phyloP scores from a whole-genome alignment of 177 flowering plant genomes.

The Vitis hybrid region DNA sequence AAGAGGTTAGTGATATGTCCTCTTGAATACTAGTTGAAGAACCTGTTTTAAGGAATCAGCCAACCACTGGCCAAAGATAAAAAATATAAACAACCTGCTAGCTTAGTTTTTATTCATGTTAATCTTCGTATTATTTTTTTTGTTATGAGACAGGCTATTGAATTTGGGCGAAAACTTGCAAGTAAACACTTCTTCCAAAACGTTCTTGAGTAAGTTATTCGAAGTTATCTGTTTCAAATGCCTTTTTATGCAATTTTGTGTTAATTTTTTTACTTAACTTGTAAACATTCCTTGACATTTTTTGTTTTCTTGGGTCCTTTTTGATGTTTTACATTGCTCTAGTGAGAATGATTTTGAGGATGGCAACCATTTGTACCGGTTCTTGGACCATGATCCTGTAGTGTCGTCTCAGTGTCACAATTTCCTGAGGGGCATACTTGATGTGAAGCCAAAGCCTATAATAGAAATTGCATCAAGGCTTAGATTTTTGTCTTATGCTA shows the following conservation, averaged over 20 bases:
- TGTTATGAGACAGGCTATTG: conserved; percentile 47
- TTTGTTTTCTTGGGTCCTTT: conserved; percentile 1
- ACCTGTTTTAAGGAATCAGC: too few relatives aligned
- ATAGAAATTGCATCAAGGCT: conserved; percentile 69
- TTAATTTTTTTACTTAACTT: not conserved
- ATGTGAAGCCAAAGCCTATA: conserved; percentile 66
- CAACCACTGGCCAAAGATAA: too few relatives aligned
- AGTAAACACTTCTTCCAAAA: conserved; percentile 60
- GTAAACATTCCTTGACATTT: conserved; percentile 3
- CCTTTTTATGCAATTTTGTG: conserved; percentile 1
- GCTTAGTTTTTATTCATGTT: not conserved
- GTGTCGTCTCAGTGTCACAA: conserved; percentile 72
- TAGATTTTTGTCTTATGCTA: conserved; percentile 63
- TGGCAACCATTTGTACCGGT: conserved; percentile 77
- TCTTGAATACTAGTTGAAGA: too few relatives aligned
- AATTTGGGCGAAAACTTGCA: conserved; percentile 78
- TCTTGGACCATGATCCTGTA: conserved; percentile 80
- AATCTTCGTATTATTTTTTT: not conserved
- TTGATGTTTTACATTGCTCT: conserved; percentile 6
- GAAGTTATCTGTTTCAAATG: not conserved
- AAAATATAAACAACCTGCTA: too few relatives aligned
- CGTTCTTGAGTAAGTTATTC: conserved; percentile 66
- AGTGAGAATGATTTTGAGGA: conserved; percentile 87
- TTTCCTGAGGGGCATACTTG: conserved; percentile 62
- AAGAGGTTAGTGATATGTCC: conserved; percentile 54